phyloP scores from a whole-genome alignment of 805 yeast genomes.

The Hanseniaspora vineae region DNA sequence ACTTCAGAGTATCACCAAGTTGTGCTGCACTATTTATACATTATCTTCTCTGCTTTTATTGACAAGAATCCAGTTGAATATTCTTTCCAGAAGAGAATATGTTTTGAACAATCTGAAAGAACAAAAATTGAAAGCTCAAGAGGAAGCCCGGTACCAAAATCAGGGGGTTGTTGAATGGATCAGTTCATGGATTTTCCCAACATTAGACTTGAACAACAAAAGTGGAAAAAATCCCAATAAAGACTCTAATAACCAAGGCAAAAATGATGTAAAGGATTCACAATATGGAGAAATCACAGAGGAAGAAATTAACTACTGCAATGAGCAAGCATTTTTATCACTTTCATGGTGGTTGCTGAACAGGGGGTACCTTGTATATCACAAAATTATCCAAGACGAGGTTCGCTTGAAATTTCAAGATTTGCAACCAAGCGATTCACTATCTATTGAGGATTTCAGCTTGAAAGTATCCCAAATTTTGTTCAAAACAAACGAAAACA shows the following conservation, averaged over 20 bases:
- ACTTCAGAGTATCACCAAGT: constrained; percentile 57
- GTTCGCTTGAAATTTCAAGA: constrained; percentile 50
- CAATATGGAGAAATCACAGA: constrained; percentile 10
- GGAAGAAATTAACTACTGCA: constrained; percentile 32
- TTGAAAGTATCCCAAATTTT: constrained; percentile 27
- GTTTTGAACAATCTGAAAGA: constrained; percentile 58
- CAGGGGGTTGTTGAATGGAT: constrained; percentile 7
- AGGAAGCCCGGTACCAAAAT: constrained; percentile 3
- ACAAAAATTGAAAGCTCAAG: constrained; percentile 17
- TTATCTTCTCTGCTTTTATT: constrained; percentile 60
- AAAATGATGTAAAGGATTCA: constrained; percentile 10
- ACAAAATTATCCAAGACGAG: constrained; percentile 37
- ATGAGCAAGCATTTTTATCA: constrained; percentile 74
- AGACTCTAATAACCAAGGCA: neutral
- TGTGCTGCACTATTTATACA: constrained; percentile 57
- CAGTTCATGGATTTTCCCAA: neutral
- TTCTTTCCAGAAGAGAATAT: constrained; percentile 77
- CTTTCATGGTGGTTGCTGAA: constrained; percentile 91
- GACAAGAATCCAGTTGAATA: constrained; percentile 75
- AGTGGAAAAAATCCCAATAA: neutral
- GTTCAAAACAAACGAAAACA: constrained; percentile 18
- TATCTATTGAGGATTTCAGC: constrained; percentile 50
- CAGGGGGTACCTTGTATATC: constrained; percentile 61
- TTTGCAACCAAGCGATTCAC: constrained; percentile 60
- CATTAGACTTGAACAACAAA: neutral